Percentiles rank a stretch among this genome's conserved stretches.
phyloP scores from a whole-genome alignment of 2,329 filamentous ascomycete species.

The Pestalotiopsis sp. region DNA sequence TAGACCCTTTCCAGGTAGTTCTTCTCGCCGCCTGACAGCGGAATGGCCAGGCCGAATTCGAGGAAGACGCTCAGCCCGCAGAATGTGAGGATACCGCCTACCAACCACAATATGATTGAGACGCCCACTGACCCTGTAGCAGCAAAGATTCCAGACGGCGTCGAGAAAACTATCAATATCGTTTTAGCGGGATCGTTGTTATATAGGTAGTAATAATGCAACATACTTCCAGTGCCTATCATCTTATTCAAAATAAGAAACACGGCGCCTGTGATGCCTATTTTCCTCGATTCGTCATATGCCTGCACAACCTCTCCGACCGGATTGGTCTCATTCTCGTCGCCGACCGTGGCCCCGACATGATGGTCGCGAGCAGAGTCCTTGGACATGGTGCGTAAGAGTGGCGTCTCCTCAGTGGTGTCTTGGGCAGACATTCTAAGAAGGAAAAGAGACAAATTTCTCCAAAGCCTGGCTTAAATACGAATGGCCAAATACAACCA shows the following conservation, averaged over 20 bases:
- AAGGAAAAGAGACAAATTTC: background rate
- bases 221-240: slow-evolving; percentile 58
- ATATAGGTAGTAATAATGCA: background rate
- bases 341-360: background rate
- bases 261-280: slow-evolving; percentile 52
- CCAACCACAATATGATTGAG: slow-evolving; percentile 36
- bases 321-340: slow-evolving; percentile 14
- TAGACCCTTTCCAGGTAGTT: slow-evolving; percentile 67
- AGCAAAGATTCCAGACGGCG: slow-evolving; percentile 52
- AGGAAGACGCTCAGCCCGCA: slow-evolving; percentile 62
- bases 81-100: slow-evolving; percentile 54
- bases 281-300: slow-evolving; percentile 40
- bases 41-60: slow-evolving; percentile 63
- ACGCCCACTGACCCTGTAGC: slow-evolving; percentile 53
- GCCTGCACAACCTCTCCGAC: slow-evolving; percentile 23
- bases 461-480: background rate
- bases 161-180: slow-evolving; percentile 49
- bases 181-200: background rate
- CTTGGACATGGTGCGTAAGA: slow-evolving; percentile 8
- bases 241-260: slow-evolving; percentile 60
- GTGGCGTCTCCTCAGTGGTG: background rate
- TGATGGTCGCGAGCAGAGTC: background rate
- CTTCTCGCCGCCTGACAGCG: slow-evolving; percentile 64
- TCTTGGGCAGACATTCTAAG: background rate
- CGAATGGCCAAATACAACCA: background rate